phyloP scores from a whole-genome alignment of 768 basidiomycete species.

The Hysterangium stoloniferum region DNA sequence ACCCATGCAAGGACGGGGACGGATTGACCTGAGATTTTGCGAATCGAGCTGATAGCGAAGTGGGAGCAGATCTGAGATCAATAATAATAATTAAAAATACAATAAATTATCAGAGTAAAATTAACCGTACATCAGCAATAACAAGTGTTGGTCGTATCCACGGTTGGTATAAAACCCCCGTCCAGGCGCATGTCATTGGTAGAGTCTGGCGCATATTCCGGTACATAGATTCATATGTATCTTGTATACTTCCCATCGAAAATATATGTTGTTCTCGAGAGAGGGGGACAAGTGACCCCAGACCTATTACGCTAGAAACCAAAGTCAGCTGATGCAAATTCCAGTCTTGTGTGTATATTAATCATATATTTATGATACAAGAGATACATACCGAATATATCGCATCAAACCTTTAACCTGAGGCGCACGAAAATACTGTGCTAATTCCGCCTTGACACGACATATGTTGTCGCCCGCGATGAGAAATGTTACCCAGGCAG shows the following conservation, averaged over 20 bases:
- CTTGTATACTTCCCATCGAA: conserved; percentile 6
- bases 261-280: conserved; percentile 1
- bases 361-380: background rate
- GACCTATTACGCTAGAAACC: conserved; percentile 5
- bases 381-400: background rate
- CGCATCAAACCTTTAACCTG: background rate
- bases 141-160: conserved; percentile 5
- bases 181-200: conserved; percentile 10
- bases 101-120: background rate
- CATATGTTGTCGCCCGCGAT: conserved; percentile 10
- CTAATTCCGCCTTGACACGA: conserved; percentile 3
- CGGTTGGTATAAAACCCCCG: background rate
- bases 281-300: conserved; percentile 8
- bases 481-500: conserved; percentile 4
- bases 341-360: too few relatives aligned
- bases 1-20: conserved; percentile 10
- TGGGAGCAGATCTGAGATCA: conserved; percentile 7
- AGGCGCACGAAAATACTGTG: conserved; percentile 1
- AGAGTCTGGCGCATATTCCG: conserved; percentile 1
- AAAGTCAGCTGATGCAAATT: background rate
- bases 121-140: conserved; percentile 6
- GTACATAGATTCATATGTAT: conserved; percentile 8
- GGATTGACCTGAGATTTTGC: background rate
- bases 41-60: background rate
- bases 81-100: background rate